These are phyloP conservation scores for Cucurbita moschata DNA, from an alignment of 306 rosid genomes.

Conservation along the genomic window DNA sequence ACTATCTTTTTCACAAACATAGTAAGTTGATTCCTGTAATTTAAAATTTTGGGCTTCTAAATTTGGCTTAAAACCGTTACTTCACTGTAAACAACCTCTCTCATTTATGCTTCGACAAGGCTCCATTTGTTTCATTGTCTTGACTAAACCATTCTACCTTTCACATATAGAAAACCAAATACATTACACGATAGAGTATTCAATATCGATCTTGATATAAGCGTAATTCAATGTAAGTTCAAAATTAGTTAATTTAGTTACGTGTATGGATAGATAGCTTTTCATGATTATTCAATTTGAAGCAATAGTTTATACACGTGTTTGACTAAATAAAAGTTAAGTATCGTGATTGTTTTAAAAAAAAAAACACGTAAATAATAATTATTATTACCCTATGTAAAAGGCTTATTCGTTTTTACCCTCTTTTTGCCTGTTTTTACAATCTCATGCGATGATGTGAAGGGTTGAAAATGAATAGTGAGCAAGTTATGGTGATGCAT, in stretches of 20 bases:
- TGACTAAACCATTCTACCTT: not conserved
- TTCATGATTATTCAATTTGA: too few species aligned
- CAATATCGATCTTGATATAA: not conserved
- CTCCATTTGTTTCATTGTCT: not conserved
- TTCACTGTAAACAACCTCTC: not conserved
- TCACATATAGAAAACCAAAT: not conserved
- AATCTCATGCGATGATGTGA: not conserved
- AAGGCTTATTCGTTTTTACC: not conserved
- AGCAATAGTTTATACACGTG: too few species aligned
- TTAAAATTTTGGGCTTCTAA: slow-evolving; percentile 5
- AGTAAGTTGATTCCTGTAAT: slow-evolving; percentile 5
- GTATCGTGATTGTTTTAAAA: too few species aligned
- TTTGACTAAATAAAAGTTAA: not conserved
- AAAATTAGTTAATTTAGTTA: not conserved
- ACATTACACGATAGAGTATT: not conserved
- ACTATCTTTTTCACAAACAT: not conserved
- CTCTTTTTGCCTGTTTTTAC: not conserved
- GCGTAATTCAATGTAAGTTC: not conserved
- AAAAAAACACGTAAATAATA: too few species aligned
- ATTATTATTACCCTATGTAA: not conserved
- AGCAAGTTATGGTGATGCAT: not conserved
- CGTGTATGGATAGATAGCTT: not conserved
- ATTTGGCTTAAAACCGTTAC: slow-evolving; percentile 10
- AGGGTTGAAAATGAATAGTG: not conserved
- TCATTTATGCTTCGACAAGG: slow-evolving; percentile 1